Evolutionary conservation across 2,329 filamentous ascomycete species (phyloP).

Genomic region (Colletotrichum cuscutae): DNA sequence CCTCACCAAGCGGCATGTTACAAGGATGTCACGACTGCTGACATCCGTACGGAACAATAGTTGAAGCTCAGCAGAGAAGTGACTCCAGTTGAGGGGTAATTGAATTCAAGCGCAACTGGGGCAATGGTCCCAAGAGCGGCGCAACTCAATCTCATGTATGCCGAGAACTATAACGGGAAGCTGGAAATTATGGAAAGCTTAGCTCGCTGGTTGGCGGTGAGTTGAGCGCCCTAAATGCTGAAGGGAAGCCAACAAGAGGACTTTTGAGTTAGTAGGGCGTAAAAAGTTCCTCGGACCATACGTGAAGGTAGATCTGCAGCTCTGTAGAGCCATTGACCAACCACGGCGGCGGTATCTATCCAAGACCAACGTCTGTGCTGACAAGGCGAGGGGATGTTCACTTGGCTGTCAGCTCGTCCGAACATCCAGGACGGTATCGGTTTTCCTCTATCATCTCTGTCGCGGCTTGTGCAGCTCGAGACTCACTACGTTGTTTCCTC

Average conservation of each 20-base stretch:
- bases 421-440: not conserved
- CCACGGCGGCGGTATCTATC: not conserved
- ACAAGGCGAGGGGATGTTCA: not conserved
- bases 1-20: not conserved
- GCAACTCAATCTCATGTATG: conserved; percentile 1
- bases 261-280: not conserved
- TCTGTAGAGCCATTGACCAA: not conserved
- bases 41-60: not conserved
- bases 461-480: not conserved
- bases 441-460: not conserved
- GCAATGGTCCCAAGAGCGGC: not conserved
- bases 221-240: too few species aligned
- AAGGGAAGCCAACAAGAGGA: not conserved
- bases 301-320: not conserved
- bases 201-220: not conserved
- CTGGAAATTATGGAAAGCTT: not conserved
- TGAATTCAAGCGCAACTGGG: too few species aligned
- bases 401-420: not conserved
- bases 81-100: not conserved
- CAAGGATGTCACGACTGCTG: not conserved
- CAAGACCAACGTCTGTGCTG: not conserved
- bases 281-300: not conserved
- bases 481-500: not conserved
- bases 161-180: conserved; percentile 21
- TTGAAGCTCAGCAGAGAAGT: not conserved